Base-by-base conservation (phyloP, 2,329 filamentous ascomycete genomes). In the Magnaporthales sp. region DNA sequence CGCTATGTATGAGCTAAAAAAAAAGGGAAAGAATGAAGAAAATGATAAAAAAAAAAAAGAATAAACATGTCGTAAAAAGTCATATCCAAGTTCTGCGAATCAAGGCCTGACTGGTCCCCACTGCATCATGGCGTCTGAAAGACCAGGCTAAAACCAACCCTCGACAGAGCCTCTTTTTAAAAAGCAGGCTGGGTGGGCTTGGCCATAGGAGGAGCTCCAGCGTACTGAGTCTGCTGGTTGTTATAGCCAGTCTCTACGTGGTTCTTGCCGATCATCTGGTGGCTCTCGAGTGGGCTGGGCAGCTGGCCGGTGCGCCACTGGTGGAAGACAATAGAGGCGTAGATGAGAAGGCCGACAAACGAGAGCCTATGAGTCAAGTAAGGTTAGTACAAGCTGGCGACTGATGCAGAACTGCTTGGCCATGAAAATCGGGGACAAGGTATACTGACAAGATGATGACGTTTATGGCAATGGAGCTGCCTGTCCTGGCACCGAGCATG, bases 281-380 rank as follows among this genome's bases (percentile, higher is more conserved):
- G 56, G 56, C 56, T 27, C 24, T 60, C 56, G 56, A 60, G 6
- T 1, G 56, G 56, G 56, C 24, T 27, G 22, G 56, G 26, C 26
- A 60, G 56, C 56, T 60, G 27, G 6, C 56, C 56, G 11, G 56
- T 60, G 56, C 56, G 56, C 56, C 26, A 29, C 24, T 60, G 31
- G 62, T 51, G 62, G 64, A 60, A 76, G 67, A 76, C 68, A 65
- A 76, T 65, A 63, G 68, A 63, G 26, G 75, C 71, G 68, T 76
- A 77, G 63, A 75, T 70, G 66, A 77, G 73, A 15, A 76, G 69
- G 27, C 73, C 74, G 30, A 76, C 27, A 69, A 76, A 77, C 66
- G 74, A 74, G 29, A 74, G 69, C 15, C 75, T 77, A 29, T 4
- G n/a, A n/a, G 7, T 19, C 8, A 5, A 62, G n/a, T 13, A 24